Percentiles rank a stretch among this genome's conserved stretches.
Evolutionary conservation across 176 grass and related monocot genomes (phyloP).

Genomic region (Secale cereale): DNA sequence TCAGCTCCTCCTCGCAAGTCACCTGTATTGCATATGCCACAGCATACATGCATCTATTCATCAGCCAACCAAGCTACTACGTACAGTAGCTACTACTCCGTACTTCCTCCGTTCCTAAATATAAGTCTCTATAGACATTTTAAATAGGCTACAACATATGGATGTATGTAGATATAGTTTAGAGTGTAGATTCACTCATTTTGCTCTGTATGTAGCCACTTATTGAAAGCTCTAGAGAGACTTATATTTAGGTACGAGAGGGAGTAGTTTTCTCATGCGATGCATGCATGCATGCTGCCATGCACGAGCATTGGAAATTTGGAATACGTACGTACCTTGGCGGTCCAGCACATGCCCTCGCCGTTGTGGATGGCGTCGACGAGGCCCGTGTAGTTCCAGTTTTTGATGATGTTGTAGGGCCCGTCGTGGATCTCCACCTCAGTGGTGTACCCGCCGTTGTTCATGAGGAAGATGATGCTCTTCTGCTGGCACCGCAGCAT

Average conservation of each 20-base stretch:
- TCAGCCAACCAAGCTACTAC: too few species aligned
- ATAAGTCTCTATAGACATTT: too few species aligned
- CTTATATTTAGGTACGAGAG: too few species aligned
- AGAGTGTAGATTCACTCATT: too few species aligned
- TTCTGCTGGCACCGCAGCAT: conserved; percentile 65
- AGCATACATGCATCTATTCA: background rate
- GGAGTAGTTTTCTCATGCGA: background rate
- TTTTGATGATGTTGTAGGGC: conserved; percentile 94
- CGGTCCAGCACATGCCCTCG: conserved; percentile 67
- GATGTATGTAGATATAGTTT: too few species aligned
- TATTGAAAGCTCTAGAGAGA: too few species aligned
- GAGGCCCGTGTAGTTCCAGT: conserved; percentile 72
- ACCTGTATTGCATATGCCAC: background rate
- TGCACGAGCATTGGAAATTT: background rate
- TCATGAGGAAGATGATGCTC: conserved; percentile 84
- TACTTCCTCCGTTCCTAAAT: too few species aligned
- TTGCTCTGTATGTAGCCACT: too few species aligned
- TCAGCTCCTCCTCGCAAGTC: conserved; percentile 41
- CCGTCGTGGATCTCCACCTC: conserved; percentile 89
- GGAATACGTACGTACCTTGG: conserved; percentile 22
- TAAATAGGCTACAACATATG: too few species aligned
- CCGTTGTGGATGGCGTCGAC: conserved; percentile 75
- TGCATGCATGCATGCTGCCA: background rate
- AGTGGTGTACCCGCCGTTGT: conserved; percentile 92
- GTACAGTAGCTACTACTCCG: too few species aligned